Evolutionary conservation across 2,329 filamentous ascomycete genomes (phyloP).

Genomic region (Phyllosticta ampelicida): DNA sequence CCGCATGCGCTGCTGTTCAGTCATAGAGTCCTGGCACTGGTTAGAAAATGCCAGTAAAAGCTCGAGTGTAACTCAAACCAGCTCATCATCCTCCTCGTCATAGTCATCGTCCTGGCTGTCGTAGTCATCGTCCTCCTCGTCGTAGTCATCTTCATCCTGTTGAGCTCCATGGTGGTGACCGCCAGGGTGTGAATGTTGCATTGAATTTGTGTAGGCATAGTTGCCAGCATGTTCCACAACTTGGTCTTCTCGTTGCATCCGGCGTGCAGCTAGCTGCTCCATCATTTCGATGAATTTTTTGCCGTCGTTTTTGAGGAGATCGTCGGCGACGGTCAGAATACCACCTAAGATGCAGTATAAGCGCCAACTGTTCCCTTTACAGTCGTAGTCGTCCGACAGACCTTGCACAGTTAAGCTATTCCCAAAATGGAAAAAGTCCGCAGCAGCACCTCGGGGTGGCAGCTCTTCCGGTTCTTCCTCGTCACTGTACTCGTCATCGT

Average conservation of each 20-base stretch:
- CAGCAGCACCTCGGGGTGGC: constrained; percentile 52
- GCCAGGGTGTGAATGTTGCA: constrained; percentile 33
- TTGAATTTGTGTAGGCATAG: constrained; percentile 42
- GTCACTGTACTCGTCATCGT: constrained; percentile 49
- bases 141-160: constrained; percentile 60
- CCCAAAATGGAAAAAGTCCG: constrained; percentile 94
- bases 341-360: constrained; percentile 53
- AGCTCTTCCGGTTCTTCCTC: constrained; percentile 54
- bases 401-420: constrained; percentile 93
- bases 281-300: constrained; percentile 99
- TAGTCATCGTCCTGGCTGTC: constrained; percentile 55
- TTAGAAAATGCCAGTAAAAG: constrained; percentile 19
- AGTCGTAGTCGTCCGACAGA: constrained; percentile 24
- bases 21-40: constrained; percentile 72
- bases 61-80: constrained; percentile 37
- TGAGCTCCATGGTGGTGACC: constrained; percentile 59
- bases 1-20: constrained; percentile 97
- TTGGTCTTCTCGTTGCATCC: constrained; percentile 84
- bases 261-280: constrained; percentile 94
- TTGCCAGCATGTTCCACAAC: constrained; percentile 61
- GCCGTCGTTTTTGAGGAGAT: constrained; percentile 95
- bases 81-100: constrained; percentile 49
- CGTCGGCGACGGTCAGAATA: constrained; percentile 96
- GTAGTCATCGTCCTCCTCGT: constrained; percentile 67
- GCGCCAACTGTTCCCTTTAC: not conserved